Evolutionary conservation across 495 filamentous ascomycete species (phyloP).

Genomic region (Penicillium herquei): DNA sequence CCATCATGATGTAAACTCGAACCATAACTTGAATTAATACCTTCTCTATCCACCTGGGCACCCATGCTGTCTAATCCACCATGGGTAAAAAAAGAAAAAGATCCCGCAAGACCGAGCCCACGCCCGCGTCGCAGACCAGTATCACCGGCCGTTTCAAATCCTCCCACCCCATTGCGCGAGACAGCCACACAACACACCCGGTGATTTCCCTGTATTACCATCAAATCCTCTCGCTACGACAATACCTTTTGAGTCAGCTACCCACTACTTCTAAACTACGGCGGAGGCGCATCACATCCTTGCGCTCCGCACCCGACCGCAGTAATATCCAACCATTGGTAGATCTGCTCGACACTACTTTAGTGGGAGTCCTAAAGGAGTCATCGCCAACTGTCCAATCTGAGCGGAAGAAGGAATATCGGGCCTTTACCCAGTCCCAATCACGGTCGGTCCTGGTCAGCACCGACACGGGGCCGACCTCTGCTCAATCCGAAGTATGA

Average conservation of each 20-base stretch:
- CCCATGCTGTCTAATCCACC: not conserved
- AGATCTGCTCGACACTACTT: constrained; percentile 62
- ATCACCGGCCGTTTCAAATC: constrained; percentile 19
- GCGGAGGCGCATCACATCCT: constrained; percentile 46
- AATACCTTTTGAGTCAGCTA: constrained; percentile 62
- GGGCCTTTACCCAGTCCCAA: constrained; percentile 64
- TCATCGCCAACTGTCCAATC: constrained; percentile 33
- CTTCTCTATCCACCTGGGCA: not conserved
- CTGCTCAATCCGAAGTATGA: constrained; percentile 60
- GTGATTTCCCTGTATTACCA: constrained; percentile 75
- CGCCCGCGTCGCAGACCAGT: constrained; percentile 20
- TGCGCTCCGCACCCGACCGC: constrained; percentile 16
- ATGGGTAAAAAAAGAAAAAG: constrained; percentile 50
- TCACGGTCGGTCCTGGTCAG: constrained; percentile 32
- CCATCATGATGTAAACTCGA: not conserved
- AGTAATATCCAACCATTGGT: constrained; percentile 32
- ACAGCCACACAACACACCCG: constrained; percentile 47
- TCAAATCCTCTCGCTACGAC: constrained; percentile 63
- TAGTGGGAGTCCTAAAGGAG: constrained; percentile 56
- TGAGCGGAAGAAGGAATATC: constrained; percentile 54
- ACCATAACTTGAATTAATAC: not conserved
- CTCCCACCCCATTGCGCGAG: constrained; percentile 8
- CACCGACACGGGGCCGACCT: constrained; percentile 38
- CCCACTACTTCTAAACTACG: constrained; percentile 51
- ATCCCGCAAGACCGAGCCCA: constrained; percentile 30